Evolutionary conservation across 1,284 basidiomycete species (phyloP).

Genomic region (Sanghuangporus weigelae): DNA sequence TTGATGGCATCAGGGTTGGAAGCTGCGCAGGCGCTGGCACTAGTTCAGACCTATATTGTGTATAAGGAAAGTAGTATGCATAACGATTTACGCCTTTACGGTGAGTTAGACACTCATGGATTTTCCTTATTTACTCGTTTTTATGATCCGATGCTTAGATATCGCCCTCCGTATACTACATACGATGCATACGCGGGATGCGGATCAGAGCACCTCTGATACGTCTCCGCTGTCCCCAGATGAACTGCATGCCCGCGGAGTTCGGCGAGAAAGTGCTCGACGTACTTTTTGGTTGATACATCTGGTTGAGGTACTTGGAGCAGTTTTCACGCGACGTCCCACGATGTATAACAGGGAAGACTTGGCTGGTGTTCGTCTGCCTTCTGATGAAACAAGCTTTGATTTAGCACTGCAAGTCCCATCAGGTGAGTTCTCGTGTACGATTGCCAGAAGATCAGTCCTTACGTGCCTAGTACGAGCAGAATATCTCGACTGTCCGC

Average conservation of each 20-base stretch:
- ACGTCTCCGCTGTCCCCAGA: constrained; percentile 47
- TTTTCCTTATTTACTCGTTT: background rate
- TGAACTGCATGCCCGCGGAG: constrained; percentile 50
- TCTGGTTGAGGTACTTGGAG: constrained; percentile 34
- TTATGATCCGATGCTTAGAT: background rate
- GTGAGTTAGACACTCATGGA: constrained; percentile 21
- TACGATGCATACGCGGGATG: constrained; percentile 43
- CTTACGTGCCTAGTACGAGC: constrained; percentile 18
- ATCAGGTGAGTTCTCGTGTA: constrained; percentile 43
- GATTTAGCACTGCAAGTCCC: constrained; percentile 59
- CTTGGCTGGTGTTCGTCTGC: constrained; percentile 53
- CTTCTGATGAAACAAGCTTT: constrained; percentile 72
- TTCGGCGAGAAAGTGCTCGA: constrained; percentile 66
- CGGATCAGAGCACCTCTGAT: constrained; percentile 27
- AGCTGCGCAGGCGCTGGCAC: constrained; percentile 65
- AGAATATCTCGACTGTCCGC: constrained; percentile 63
- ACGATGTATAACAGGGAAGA: constrained; percentile 47
- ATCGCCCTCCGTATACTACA: constrained; percentile 62
- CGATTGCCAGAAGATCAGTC: constrained; percentile 16
- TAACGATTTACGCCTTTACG: constrained; percentile 31
- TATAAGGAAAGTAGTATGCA: constrained; percentile 27
- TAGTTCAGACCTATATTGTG: constrained; percentile 53
- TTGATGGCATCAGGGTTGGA: constrained; percentile 52
- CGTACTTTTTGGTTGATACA: constrained; percentile 76
- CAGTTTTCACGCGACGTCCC: constrained; percentile 46